Conservation (phyloP, 352 stramenopile species). For the Chrysophaeum taylorii region DNA sequence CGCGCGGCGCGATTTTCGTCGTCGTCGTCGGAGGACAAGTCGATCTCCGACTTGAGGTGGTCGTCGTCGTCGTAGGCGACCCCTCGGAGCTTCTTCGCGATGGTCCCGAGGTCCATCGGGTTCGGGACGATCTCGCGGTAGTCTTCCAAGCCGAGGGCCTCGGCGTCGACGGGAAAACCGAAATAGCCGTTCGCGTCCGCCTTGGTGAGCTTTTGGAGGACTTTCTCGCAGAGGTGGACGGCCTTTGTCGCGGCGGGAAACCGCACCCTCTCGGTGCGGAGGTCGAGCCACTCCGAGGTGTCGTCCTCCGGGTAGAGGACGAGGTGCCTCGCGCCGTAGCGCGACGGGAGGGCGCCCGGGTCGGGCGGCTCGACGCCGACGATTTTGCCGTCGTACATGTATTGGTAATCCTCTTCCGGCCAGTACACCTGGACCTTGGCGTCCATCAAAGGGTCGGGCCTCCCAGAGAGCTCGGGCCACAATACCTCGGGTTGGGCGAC, state of each 20-base stretch:
- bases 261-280: neutral
- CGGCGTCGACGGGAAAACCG: neutral
- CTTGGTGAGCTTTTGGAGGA: neutral
- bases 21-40: neutral
- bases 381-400: neutral
- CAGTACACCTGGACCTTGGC: neutral
- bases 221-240: neutral
- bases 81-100: constrained; percentile 39
- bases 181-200: neutral
- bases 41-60: neutral
- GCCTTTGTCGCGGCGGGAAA: neutral
- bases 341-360: neutral
- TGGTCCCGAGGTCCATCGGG: constrained; percentile 60
- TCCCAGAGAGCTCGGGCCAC: constrained; percentile 7
- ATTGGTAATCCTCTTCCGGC: neutral
- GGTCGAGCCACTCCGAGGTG: constrained; percentile 1
- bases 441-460: neutral
- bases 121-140: constrained; percentile 56
- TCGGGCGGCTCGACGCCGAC: neutral
- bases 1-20: neutral
- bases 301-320: constrained; percentile 15
- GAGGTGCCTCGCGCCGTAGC: neutral
- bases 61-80: constrained; percentile 2
- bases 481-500: neutral
- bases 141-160: constrained; percentile 24